phyloP scores from a whole-genome alignment of 495 filamentous ascomycete species.

The Choiromyces venosus region DNA sequence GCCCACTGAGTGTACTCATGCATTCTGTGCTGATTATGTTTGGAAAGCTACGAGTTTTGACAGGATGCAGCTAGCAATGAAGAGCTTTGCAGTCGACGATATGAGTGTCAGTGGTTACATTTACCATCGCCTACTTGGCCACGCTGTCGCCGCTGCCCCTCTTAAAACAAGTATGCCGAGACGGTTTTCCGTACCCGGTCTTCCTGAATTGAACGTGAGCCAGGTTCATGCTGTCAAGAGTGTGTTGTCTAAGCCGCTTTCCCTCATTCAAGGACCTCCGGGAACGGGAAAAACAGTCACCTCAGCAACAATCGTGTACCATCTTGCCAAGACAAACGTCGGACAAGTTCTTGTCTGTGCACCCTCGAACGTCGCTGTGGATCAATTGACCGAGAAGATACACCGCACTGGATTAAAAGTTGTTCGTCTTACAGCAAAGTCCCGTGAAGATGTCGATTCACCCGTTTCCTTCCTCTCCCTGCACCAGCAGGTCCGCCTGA shows the following conservation, averaged over 20 bases:
- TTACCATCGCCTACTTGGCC: slow-evolving; percentile 92
- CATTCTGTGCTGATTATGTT: slow-evolving; percentile 97
- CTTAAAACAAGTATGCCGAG: slow-evolving; percentile 96
- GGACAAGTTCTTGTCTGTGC: slow-evolving; percentile 95
- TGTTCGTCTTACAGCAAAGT: slow-evolving; percentile 97
- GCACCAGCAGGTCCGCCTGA: slow-evolving; percentile 95
- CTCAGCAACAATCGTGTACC: slow-evolving; percentile 98
- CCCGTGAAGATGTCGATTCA: slow-evolving; percentile 95
- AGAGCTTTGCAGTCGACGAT: slow-evolving; percentile 96
- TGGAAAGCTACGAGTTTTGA: slow-evolving; percentile 99
- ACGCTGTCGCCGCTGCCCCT: slow-evolving; percentile 90
- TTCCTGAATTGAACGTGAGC: slow-evolving; percentile 91
- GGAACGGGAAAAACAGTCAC: slow-evolving; percentile 99
- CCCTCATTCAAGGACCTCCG: slow-evolving; percentile 92
- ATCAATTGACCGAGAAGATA: slow-evolving; percentile 96
- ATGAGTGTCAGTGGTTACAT: slow-evolving; percentile 99
- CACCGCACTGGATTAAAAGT: slow-evolving; percentile 92
- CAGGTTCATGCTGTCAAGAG: slow-evolving; percentile 97
- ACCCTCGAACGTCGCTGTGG: slow-evolving; percentile 96
- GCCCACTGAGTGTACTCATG: slow-evolving; percentile 94
- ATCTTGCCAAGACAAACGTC: slow-evolving; percentile 89
- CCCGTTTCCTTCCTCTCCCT: slow-evolving; percentile 90
- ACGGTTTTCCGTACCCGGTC: slow-evolving; percentile 91
- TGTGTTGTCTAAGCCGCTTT: slow-evolving; percentile 85
- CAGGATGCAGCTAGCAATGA: slow-evolving; percentile 98